Base-by-base conservation (phyloP, 225 moss, liverwort and hornwort genomes). In the Pseudisothecium myosuroides region DNA sequence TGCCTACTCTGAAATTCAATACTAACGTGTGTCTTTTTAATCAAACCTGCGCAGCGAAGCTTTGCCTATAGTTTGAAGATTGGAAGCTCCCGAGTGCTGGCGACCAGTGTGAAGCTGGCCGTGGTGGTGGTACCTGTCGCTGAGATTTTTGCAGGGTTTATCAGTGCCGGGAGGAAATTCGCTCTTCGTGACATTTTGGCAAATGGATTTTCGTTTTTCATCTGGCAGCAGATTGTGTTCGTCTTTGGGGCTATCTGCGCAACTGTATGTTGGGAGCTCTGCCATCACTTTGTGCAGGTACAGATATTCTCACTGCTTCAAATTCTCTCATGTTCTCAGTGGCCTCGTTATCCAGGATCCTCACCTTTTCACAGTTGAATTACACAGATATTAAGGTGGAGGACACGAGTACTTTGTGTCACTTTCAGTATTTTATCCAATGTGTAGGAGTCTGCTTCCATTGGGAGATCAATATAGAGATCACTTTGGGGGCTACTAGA, bases 61-160 rank as follows among this genome's bases (percentile, higher is more conserved):
- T 93, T 96, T 43, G 95, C 91, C 73, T 96, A 95, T 75, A 93
- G 95, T 78, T 91, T 98, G 86, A 98, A 96, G 92, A 92, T 98
- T 91, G 95, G 93, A n/a, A 91, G 95, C 45, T 90, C 94, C n/a
- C 83, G 85, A 47, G 86, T 96, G 45, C 55, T 91, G 58, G 88
- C 49, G 10, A 88, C 89, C 11, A 94, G 95, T 85, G 88, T 94
- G 78, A 93, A 96, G 85, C 76, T 96, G 88, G 91, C 95, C 39
- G 83, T 93, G 86, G 86, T 89, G 84, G 88, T 93, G 67, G 86
- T 93, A 77, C 96, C 95, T 14, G 60, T 95, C 14, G 94, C 95
- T 80, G 94, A 97, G 88, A 88, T 89, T 65, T 82, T 90, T 54
- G 88, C 88, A 83, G 87, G 62, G 50, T 77, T 84, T 75, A 76